Conservation (phyloP, 441 rosid species). For the Theobroma grandiflorum region DNA sequence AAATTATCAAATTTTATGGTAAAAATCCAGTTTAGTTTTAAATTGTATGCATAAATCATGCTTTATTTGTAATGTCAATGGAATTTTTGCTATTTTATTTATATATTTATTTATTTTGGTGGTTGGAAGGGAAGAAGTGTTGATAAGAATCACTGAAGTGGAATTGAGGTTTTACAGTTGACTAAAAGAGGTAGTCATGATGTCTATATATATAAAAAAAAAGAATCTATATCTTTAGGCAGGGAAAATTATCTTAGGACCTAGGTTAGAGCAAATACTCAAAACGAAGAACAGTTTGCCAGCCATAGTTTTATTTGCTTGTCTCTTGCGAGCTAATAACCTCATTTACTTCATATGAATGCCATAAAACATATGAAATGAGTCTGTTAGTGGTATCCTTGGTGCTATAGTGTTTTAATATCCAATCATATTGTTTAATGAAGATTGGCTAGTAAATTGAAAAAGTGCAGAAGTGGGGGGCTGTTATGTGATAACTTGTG, state of each 20-base stretch:
- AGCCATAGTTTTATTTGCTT: not conserved
- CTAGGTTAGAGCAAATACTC: not conserved
- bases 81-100: not conserved
- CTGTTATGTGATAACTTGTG: not conserved
- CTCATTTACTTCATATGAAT: not conserved
- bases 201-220: not conserved
- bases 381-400: slow-evolving; percentile 6
- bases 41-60: not conserved
- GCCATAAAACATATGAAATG: not conserved
- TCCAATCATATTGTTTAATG: not conserved
- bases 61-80: not conserved
- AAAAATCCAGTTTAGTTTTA: slow-evolving; percentile 10
- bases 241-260: not conserved
- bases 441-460: not conserved
- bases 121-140: not conserved
- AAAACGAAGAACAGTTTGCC: not conserved
- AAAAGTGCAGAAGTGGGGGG: slow-evolving; percentile 5
- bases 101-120: not conserved
- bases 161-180: not conserved
- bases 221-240: not conserved
- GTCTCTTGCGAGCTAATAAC: not conserved
- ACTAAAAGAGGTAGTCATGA: not conserved
- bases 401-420: not conserved
- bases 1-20: not conserved
- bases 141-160: not conserved